Conservation (phyloP, 2,329 filamentous ascomycete genomes). For the Paraconiothyrium brasiliense region DNA sequence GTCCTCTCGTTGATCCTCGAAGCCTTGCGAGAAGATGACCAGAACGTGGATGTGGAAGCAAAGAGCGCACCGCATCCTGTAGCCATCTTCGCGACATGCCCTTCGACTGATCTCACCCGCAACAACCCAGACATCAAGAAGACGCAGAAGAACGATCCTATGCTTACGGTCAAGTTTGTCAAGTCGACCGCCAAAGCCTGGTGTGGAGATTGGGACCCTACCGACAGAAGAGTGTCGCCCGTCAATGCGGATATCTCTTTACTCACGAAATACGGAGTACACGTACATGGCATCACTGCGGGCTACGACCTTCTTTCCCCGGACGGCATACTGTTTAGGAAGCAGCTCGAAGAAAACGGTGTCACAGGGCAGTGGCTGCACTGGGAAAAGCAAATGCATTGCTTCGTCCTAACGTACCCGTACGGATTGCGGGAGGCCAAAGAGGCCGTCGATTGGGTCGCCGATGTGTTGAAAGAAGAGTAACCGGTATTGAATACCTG, state of each 20-base stretch:
- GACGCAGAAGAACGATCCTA: slow-evolving; percentile 55
- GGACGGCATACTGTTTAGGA: slow-evolving; percentile 60
- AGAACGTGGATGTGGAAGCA: slow-evolving; percentile 16
- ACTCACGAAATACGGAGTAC: slow-evolving; percentile 51
- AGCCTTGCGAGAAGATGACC: slow-evolving; percentile 46
- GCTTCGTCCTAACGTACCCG: slow-evolving; percentile 62
- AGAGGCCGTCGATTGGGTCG: slow-evolving; percentile 57
- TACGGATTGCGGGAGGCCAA: slow-evolving; percentile 61
- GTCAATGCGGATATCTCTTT: slow-evolving; percentile 57
- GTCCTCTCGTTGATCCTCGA: slow-evolving; percentile 54
- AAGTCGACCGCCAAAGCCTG: slow-evolving; percentile 55
- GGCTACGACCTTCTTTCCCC: slow-evolving; percentile 64
- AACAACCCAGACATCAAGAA: slow-evolving; percentile 56
- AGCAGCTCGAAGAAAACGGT: slow-evolving; percentile 53
- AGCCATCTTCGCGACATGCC: slow-evolving; percentile 58
- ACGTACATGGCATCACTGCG: slow-evolving; percentile 63
- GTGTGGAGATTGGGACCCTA: slow-evolving; percentile 52
- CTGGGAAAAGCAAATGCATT: slow-evolving; percentile 70
- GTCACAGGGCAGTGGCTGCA: slow-evolving; percentile 65
- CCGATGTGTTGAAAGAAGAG: slow-evolving; percentile 47
- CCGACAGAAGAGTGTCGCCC: slow-evolving; percentile 61
- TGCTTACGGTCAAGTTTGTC: slow-evolving; percentile 56
- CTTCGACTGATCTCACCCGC: slow-evolving; percentile 60
- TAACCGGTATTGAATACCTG: slow-evolving; percentile 9
- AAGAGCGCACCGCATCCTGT: slow-evolving; percentile 37